Conservation (phyloP, 2,329 filamentous ascomycete species). For the Amphichorda felina region DNA sequence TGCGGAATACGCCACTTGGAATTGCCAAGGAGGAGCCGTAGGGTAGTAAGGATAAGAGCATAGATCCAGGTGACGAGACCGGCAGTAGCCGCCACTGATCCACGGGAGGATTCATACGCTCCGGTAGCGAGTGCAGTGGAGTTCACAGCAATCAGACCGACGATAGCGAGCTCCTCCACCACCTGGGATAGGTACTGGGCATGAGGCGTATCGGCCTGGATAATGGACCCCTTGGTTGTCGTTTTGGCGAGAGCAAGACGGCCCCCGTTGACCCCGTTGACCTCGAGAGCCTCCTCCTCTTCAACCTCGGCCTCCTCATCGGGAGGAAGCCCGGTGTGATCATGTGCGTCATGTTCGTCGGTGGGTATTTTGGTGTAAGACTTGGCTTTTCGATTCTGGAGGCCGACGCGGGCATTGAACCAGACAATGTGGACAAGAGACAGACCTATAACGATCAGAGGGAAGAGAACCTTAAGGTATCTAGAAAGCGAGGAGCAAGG, state of each 20-base stretch:
- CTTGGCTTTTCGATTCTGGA: conserved; percentile 34
- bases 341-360: conserved; percentile 21
- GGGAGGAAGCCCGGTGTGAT: conserved; percentile 41
- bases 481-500: conserved; percentile 8
- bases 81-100: conserved; percentile 48
- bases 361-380: conserved; percentile 46
- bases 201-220: conserved; percentile 64
- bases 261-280: conserved; percentile 43
- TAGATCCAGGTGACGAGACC: conserved; percentile 73
- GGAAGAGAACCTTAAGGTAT: conserved; percentile 57
- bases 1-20: conserved; percentile 55
- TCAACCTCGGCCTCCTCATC: conserved; percentile 34
- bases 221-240: conserved; percentile 48
- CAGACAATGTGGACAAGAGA: conserved; percentile 57
- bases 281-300: conserved; percentile 46
- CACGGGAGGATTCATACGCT: conserved; percentile 35
- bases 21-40: conserved; percentile 58
- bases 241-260: conserved; percentile 47
- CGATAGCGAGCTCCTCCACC: conserved; percentile 64
- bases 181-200: conserved; percentile 60
- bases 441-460: conserved; percentile 55
- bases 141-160: conserved; percentile 60
- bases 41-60: conserved; percentile 57
- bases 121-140: conserved; percentile 48
- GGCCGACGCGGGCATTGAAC: conserved; percentile 41